phyloP scores from a whole-genome alignment of 2,329 filamentous ascomycete species.

The Pseudogymnoascus sp. region DNA sequence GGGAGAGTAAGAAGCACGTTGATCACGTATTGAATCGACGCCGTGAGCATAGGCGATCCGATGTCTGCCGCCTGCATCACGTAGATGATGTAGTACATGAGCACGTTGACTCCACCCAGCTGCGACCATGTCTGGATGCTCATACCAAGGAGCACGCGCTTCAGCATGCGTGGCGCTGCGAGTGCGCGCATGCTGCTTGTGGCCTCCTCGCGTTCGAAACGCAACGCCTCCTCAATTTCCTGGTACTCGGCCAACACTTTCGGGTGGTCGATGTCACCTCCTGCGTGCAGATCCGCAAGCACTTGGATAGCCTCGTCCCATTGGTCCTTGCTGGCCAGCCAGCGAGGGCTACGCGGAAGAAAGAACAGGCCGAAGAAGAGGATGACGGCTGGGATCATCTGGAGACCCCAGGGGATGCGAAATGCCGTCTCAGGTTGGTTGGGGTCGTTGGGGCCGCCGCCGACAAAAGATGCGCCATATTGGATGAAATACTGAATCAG shows the following conservation, averaged over 20 bases:
- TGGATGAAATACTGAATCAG: conserved; percentile 60
- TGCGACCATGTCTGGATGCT: conserved; percentile 72
- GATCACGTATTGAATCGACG: conserved; percentile 67
- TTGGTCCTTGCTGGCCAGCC: conserved; percentile 59
- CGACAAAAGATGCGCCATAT: conserved; percentile 51
- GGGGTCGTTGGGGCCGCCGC: conserved; percentile 41
- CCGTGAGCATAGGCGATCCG: conserved; percentile 53
- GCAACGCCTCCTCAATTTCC: conserved; percentile 64
- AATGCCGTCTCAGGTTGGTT: conserved; percentile 47
- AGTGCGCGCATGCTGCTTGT: conserved; percentile 64
- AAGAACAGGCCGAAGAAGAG: conserved; percentile 51
- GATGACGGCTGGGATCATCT: conserved; percentile 47
- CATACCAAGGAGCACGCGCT: conserved; percentile 61
- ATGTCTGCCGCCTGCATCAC: conserved; percentile 61
- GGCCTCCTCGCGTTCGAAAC: conserved; percentile 64
- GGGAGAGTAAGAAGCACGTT: conserved; percentile 73
- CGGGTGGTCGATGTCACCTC: conserved; percentile 46
- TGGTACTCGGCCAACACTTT: conserved; percentile 56
- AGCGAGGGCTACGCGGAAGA: conserved; percentile 58
- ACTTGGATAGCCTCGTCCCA: conserved; percentile 57
- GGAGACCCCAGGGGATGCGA: conserved; percentile 54
- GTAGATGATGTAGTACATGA: conserved; percentile 65
- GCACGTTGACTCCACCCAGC: conserved; percentile 66
- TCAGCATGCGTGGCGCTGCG: conserved; percentile 61
- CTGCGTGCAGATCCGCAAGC: conserved; percentile 51